Base-by-base conservation (phyloP, 306 rosid genomes). In the Casuarina cunninghamiana region DNA sequence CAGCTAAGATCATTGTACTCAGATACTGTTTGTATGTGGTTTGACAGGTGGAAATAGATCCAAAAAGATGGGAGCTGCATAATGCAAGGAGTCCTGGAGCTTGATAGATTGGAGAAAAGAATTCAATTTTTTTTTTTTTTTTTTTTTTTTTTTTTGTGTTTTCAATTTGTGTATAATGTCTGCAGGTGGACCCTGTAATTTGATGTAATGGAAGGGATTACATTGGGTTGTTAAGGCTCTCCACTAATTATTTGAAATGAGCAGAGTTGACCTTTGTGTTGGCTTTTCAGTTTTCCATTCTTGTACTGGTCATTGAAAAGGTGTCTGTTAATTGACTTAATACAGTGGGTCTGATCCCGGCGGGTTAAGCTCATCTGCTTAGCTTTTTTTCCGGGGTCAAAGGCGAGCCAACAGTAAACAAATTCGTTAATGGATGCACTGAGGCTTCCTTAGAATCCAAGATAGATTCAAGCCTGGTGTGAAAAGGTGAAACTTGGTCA, bases 11-110 rank as follows among this genome's bases (percentile, higher is more conserved):
- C 6, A 41, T 66, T 48, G 26, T 13, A 17, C 35, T 66, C 35
- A 66, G 10, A 66, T 42, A 39, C 71, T 42, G 13, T 19, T 15
- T 43, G 71, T 67, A 38, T 69, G 35, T 26, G 32, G 32, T 66
- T 68, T 73, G 68, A 66, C 85, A 87, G 89, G 78, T 63, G 81
- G 84, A 81, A 83, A 58, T 85, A 79, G 86, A 78, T 77, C 81
- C 79, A 9, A 79, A 87, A 72, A 54, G 80, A 51, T 81, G 84
- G 86, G 80, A 81, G 66, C 81, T 79, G 62, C 81, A 79, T 16
- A 35, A 48, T 19, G 89, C 43, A 68, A 62, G 80, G 66, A 75
- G 71, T 39, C 53, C 78, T 55, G 46, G 78, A 77, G 82, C 78
- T 45, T n/a, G 61, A 2, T 75, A 63, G 38, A 41, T 12, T 13